phyloP scores from a whole-genome alignment of 306 rosid species.

The Rosa rugosa region DNA sequence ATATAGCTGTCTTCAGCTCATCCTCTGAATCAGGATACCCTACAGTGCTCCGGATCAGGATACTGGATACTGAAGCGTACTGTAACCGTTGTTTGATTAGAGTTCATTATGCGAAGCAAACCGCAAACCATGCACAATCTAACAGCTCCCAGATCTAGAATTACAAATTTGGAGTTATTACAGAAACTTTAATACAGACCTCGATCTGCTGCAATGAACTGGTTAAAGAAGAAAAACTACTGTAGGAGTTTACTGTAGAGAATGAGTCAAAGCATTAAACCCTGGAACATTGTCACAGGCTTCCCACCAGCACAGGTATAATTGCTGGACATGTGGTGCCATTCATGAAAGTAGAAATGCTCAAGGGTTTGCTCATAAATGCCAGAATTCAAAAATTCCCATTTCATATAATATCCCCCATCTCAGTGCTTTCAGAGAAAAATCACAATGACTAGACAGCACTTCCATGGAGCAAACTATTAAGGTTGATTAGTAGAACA shows the following conservation, averaged over 20 bases:
- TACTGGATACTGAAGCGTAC: too few species aligned
- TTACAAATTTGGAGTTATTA: background rate
- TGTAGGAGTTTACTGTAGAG: background rate
- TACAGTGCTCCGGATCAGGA: background rate
- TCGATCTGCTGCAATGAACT: background rate
- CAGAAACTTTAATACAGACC: too few species aligned
- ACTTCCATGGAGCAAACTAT: background rate
- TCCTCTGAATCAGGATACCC: background rate
- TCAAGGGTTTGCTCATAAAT: background rate
- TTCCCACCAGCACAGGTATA: conserved; percentile 7
- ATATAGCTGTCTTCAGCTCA: background rate
- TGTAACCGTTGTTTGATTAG: background rate
- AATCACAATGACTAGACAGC: conserved; percentile 6
- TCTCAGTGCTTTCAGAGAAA: conserved; percentile 11
- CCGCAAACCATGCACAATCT: too few species aligned
- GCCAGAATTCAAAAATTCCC: conserved; percentile 6
- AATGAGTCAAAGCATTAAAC: background rate
- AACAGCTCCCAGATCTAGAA: background rate
- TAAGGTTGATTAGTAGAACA: background rate
- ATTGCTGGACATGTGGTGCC: background rate
- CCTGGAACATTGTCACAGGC: background rate
- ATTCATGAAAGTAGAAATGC: background rate
- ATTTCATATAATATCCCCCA: background rate
- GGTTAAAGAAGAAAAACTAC: background rate
- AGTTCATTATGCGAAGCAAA: too few species aligned